Evolutionary conservation across 495 filamentous ascomycete genomes (phyloP).

Genomic region (Aspergillus indologenus): DNA sequence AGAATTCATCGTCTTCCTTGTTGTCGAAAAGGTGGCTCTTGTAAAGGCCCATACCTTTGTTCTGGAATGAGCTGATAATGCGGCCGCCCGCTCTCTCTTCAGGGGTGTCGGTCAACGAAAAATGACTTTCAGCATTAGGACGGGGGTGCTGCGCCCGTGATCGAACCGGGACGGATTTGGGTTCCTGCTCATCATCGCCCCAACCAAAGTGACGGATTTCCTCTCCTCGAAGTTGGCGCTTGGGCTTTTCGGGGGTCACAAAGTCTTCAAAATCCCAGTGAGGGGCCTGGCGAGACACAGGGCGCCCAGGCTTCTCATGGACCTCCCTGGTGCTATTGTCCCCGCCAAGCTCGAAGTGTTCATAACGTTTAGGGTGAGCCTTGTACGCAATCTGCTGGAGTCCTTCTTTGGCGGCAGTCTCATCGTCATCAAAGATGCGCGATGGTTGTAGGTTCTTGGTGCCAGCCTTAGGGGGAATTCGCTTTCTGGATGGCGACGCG

Average conservation of each 20-base stretch:
- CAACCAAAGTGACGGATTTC: conserved; percentile 70
- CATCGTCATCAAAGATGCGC: conserved; percentile 64
- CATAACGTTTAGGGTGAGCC: conserved; percentile 69
- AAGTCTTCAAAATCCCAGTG: conserved; percentile 90
- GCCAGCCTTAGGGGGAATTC: conserved; percentile 59
- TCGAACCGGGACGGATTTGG: conserved; percentile 54
- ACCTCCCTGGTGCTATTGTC: conserved; percentile 42
- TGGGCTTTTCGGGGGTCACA: conserved; percentile 70
- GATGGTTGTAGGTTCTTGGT: conserved; percentile 62
- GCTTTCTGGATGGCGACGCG: conserved; percentile 49
- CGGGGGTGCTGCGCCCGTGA: conserved; percentile 62
- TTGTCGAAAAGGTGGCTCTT: conserved; percentile 68
- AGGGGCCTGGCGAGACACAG: conserved; percentile 59
- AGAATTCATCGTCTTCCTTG: conserved; percentile 28
- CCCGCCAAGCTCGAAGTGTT: conserved; percentile 83
- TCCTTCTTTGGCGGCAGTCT: conserved; percentile 30
- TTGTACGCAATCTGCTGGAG: conserved; percentile 50
- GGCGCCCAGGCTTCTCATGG: conserved; percentile 35
- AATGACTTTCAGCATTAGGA: conserved; percentile 75
- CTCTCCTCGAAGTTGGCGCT: conserved; percentile 48
- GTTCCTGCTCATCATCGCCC: conserved; percentile 62
- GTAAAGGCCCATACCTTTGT: conserved; percentile 70
- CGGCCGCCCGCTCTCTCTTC: conserved; percentile 25
- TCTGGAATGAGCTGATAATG: conserved; percentile 47
- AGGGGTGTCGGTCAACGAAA: conserved; percentile 58